phyloP scores from a whole-genome alignment of 225 moss, liverwort and hornwort species.

The Pseudoscleropodium purum region DNA sequence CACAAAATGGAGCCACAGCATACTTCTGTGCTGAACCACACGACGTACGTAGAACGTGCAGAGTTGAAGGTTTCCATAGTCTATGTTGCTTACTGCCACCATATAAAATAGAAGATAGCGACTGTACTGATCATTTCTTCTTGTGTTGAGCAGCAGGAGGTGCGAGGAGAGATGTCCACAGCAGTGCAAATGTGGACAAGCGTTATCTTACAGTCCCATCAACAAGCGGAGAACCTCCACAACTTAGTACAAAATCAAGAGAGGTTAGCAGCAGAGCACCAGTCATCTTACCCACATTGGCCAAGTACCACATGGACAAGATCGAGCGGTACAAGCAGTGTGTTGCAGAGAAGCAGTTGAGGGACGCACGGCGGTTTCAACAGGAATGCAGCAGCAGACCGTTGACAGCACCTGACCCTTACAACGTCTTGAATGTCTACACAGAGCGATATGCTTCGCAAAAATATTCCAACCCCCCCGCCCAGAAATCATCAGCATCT shows the following conservation, averaged over 20 bases:
- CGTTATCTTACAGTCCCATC: not conserved
- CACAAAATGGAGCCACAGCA: not conserved
- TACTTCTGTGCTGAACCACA: not conserved
- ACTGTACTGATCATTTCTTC: not conserved
- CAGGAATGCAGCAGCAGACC: conserved; percentile 1
- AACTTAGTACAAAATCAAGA: not conserved
- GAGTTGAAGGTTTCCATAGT: not conserved
- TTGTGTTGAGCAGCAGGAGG: conserved; percentile 1
- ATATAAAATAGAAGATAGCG: not conserved
- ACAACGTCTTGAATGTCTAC: conserved; percentile 33
- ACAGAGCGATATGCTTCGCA: conserved; percentile 18
- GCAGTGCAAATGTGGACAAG: not conserved
- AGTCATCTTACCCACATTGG: conserved; percentile 31
- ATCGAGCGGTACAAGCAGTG: conserved; percentile 23
- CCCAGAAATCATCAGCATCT: not conserved
- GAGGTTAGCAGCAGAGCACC: conserved; percentile 7
- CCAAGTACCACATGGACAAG: conserved; percentile 44
- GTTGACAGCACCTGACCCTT: conserved; percentile 22
- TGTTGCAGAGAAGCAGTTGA: conserved; percentile 18
- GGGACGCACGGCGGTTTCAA: not conserved
- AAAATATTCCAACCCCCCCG: not conserved
- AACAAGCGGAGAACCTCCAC: not conserved
- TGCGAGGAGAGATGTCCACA: not conserved
- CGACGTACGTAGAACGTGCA: not conserved
- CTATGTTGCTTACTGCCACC: not conserved